Evolutionary conservation across 106 monocot species (phyloP).

Genomic region (Dioscorea alata): DNA sequence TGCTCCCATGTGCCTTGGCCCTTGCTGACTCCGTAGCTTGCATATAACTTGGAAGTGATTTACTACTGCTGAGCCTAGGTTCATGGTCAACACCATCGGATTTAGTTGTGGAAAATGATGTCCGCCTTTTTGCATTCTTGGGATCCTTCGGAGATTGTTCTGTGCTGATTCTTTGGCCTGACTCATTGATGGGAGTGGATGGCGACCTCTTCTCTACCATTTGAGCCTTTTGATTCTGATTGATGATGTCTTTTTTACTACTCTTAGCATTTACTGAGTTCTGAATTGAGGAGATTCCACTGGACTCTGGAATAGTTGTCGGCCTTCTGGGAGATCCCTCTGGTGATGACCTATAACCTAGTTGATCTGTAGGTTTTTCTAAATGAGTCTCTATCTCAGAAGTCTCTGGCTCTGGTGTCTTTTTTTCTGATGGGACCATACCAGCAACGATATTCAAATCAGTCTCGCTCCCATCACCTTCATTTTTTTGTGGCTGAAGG

Average conservation of each 20-base stretch:
- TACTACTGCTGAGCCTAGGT: constrained; percentile 40
- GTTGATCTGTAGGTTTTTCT: constrained; percentile 16
- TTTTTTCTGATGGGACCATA: constrained; percentile 16
- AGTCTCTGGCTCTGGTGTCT: constrained; percentile 5
- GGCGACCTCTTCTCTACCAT: constrained; percentile 37
- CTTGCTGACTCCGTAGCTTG: constrained; percentile 88
- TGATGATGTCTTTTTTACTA: constrained; percentile 19
- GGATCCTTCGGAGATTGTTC: constrained; percentile 34
- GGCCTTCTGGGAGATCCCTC: constrained; percentile 69
- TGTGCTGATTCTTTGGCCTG: constrained; percentile 29
- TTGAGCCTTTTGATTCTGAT: constrained; percentile 28
- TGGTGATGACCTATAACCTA: constrained; percentile 24
- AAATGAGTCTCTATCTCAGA: constrained; percentile 2
- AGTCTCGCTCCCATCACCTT: constrained; percentile 3
- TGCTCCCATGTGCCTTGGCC: constrained; percentile 52
- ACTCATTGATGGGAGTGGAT: constrained; percentile 32
- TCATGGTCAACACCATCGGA: constrained; percentile 52
- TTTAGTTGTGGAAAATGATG: constrained; percentile 30
- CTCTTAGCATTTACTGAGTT: constrained; percentile 43
- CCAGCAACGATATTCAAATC: not conserved
- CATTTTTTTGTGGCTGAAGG: constrained; percentile 5
- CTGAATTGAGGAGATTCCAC: constrained; percentile 71
- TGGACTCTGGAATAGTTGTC: constrained; percentile 33
- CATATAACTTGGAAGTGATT: constrained; percentile 90
- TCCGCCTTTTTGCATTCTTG: constrained; percentile 44